These are phyloP conservation scores for Exophiala dermatitidis DNA, from an alignment of 2,329 filamentous ascomycete genomes.

Conservation along the genomic window DNA sequence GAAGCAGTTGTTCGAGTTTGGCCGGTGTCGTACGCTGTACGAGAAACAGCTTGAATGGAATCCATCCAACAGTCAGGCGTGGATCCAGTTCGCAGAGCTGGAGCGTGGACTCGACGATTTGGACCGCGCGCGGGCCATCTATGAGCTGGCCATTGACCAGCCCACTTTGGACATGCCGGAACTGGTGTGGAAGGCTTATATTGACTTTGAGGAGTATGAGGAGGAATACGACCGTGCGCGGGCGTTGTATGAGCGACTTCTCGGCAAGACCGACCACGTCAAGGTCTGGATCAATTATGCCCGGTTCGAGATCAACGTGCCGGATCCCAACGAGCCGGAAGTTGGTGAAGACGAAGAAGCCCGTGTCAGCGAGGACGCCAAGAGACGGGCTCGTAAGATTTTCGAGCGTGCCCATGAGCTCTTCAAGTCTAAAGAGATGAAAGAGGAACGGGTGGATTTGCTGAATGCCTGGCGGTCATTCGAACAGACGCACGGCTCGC, in stretches of 20 bases:
- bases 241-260: slow-evolving; percentile 76
- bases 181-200: slow-evolving; percentile 94
- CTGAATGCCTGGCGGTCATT: slow-evolving; percentile 91
- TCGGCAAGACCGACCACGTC: slow-evolving; percentile 94
- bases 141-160: slow-evolving; percentile 80
- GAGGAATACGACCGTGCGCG: slow-evolving; percentile 80
- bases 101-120: slow-evolving; percentile 86
- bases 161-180: slow-evolving; percentile 91
- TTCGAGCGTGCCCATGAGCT: slow-evolving; percentile 79
- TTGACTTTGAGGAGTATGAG: slow-evolving; percentile 96
- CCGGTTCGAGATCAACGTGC: slow-evolving; percentile 94
- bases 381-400: slow-evolving; percentile 69
- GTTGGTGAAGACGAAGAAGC: slow-evolving; percentile 52
- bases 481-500: slow-evolving; percentile 73
- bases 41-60: slow-evolving; percentile 94
- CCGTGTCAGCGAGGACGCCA: slow-evolving; percentile 72
- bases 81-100: slow-evolving; percentile 93
- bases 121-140: slow-evolving; percentile 81
- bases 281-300: slow-evolving; percentile 99
- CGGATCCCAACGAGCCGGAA: slow-evolving; percentile 62
- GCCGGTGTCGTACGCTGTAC: slow-evolving; percentile 81
- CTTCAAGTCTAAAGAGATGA: slow-evolving; percentile 84
- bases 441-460: slow-evolving; percentile 84
- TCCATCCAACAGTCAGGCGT: slow-evolving; percentile 79
- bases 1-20: slow-evolving; percentile 88